A percentile compares a stretch with the other conserved stretches of the same genome.
phyloP scores from a whole-genome alignment of 352 stramenopile genomes.

The Peronosclerospora sorghi region DNA sequence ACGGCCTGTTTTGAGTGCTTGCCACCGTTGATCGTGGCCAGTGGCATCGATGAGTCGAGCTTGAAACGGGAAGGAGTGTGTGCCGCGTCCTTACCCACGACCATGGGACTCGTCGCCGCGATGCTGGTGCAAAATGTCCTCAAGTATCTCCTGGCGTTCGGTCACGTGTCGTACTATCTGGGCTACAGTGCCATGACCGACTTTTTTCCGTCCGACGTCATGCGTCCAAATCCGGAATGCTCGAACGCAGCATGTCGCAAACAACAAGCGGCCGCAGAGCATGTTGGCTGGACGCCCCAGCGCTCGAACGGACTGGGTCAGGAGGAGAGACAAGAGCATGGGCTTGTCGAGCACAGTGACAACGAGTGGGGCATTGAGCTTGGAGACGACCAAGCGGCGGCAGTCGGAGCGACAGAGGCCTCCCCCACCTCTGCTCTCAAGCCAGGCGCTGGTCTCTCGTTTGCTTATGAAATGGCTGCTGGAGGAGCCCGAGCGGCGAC shows the following conservation, averaged over 20 bases:
- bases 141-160: conserved; percentile 80
- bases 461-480: conserved; percentile 44
- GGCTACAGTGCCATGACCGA: conserved; percentile 84
- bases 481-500: too few species aligned
- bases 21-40: conserved; percentile 77
- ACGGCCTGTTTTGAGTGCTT: conserved; percentile 86
- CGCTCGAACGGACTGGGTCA: conserved; percentile 51
- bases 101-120: conserved; percentile 81
- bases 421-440: too few species aligned
- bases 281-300: conserved; percentile 56
- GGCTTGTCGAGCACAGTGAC: conserved; percentile 48
- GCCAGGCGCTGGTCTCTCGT: conserved; percentile 42
- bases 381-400: conserved; percentile 11
- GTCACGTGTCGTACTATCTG: conserved; percentile 81
- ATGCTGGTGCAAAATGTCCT: conserved; percentile 84
- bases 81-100: conserved; percentile 81
- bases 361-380: conserved; percentile 87
- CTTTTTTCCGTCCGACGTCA: conserved; percentile 75
- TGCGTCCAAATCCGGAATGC: conserved; percentile 80
- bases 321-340: conserved; percentile 28
- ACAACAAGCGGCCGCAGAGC: conserved; percentile 40
- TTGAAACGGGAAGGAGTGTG: conserved; percentile 85
- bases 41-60: conserved; percentile 77
- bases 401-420: conserved; percentile 2
- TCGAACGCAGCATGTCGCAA: conserved; percentile 62